Base-by-base conservation (phyloP, 208 protist species). In the Leishmania turanica region DNA sequence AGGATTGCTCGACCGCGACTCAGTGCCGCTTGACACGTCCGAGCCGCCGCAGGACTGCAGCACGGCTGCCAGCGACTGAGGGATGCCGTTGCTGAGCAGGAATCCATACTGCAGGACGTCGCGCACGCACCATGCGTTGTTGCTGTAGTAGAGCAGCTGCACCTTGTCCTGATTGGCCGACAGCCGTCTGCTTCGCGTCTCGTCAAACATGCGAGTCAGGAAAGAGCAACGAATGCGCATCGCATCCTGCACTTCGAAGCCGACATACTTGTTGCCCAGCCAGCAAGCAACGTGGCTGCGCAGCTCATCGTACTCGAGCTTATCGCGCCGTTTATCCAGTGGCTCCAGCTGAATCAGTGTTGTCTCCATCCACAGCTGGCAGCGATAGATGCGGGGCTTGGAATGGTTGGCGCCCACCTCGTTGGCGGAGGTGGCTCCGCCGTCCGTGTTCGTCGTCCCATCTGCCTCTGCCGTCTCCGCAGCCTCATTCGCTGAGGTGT, bases 131-230 rank as follows among this genome's bases (percentile, higher is more conserved):
- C 89, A 91, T 27, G 87, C 87, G 71, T 96, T 96, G 83, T 94
- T 94, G 58, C 86, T 92, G 85, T 96, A 96, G 82, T 89, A 96
- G 49, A 96, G 88, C n/a, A 96, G 81, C 75, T 89, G 81, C 53
- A 94, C 89, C 68, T 79, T 76, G 17, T 91, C 88, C 49, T 79
- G 64, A 56, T 87, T 79, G 66, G 51, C 81, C 9, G 49, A 64
- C 34, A 86, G 76, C 47, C 70, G 73, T 51, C 73, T 77, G 58
- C 47, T 75, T 60, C 75, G 66, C 2, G 65, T 86, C 64, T 72
- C 70, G 60, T 73, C 87, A 78, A 62, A 89, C 84, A 84, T 78
- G 60, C 80, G 81, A 27, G 81, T 89, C 68, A 82, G 68, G 56
- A 81, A 78, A 13, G 87, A 81, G 62, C 87, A 89, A 19, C 85